These are phyloP conservation scores for Lunasporangiospora selenospora DNA, from an alignment of 192 early-diverging fungal species.

Conservation along the genomic window DNA sequence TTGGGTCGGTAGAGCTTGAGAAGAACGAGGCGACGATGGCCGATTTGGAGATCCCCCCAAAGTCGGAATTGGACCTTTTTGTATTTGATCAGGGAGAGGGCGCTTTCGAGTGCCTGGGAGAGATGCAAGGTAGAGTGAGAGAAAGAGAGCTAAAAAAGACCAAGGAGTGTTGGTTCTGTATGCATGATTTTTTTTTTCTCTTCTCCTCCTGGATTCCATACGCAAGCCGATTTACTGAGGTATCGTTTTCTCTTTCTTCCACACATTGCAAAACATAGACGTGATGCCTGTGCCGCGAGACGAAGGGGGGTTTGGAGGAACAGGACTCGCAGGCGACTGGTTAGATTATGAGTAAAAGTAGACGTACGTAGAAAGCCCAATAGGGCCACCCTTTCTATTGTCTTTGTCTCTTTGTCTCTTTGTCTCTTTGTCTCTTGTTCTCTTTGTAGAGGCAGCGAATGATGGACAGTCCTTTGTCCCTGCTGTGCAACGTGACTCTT, in stretches of 20 bases:
- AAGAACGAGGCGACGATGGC: slow-evolving; percentile 32
- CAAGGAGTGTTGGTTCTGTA: not conserved
- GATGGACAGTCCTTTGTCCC: too few species aligned
- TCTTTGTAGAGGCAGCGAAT: too few species aligned
- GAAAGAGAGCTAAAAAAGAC: too few species aligned
- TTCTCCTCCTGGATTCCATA: not conserved
- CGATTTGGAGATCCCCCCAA: slow-evolving; percentile 29
- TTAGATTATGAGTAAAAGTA: too few species aligned
- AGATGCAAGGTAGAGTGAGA: slow-evolving; percentile 33
- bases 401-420: too few species aligned
- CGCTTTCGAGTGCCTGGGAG: slow-evolving; percentile 6
- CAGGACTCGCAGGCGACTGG: slow-evolving; percentile 29
- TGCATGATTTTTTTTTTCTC: not conserved
- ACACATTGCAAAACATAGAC: too few species aligned
- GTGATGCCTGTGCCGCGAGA: not conserved
- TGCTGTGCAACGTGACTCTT: too few species aligned
- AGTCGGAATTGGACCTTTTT: slow-evolving; percentile 21
- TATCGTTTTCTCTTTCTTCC: too few species aligned
- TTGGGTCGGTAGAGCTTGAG: slow-evolving; percentile 21
- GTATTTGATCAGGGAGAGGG: slow-evolving; percentile 32
- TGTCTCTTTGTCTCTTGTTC: too few species aligned
- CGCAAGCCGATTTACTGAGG: too few species aligned
- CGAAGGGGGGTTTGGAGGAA: slow-evolving; percentile 34
- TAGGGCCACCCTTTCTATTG: too few species aligned
- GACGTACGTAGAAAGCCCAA: too few species aligned